Conservation (phyloP, 768 basidiomycete species). For the Infundibulicybe gibba region DNA sequence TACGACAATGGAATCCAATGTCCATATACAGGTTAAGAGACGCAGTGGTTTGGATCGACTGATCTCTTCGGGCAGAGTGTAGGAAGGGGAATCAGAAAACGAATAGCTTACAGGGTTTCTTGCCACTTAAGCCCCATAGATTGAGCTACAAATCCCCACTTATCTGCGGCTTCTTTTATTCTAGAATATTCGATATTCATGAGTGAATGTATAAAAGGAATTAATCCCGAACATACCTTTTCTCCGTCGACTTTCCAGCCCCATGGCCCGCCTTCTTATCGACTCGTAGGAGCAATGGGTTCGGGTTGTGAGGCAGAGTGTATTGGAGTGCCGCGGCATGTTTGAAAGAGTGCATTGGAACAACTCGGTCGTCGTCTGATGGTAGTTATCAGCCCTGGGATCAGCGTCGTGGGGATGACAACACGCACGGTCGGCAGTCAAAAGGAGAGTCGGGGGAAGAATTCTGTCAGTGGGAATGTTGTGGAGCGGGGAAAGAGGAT, state of each 20-base stretch:
- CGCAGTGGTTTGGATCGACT: neutral
- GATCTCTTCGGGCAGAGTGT: neutral
- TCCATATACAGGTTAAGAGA: too few relatives aligned
- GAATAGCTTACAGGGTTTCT: conserved; percentile 15
- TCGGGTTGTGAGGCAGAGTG: conserved; percentile 54
- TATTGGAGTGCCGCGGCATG: conserved; percentile 76
- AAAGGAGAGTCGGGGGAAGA: conserved; percentile 68
- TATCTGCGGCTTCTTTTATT: conserved; percentile 74
- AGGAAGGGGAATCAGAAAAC: conserved; percentile 4
- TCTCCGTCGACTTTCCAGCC: conserved; percentile 72
- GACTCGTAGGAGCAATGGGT: conserved; percentile 73
- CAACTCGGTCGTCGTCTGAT: conserved; percentile 82
- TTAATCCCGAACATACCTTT: conserved; percentile 38
- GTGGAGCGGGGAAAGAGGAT: conserved; percentile 77
- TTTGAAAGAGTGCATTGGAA: conserved; percentile 85
- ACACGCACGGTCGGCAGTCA: conserved; percentile 77
- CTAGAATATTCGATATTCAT: conserved; percentile 29
- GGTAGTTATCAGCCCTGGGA: neutral
- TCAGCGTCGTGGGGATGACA: neutral
- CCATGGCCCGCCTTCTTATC: conserved; percentile 83
- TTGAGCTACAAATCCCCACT: conserved; percentile 74
- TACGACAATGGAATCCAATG: too few relatives aligned
- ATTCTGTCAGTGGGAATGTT: conserved; percentile 61
- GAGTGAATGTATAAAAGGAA: too few relatives aligned
- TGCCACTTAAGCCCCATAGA: conserved; percentile 50